A percentile compares a stretch with the other conserved stretches of the same genome.
Conservation (phyloP, 208 protist species). For the Spongospora subterranea region DNA sequence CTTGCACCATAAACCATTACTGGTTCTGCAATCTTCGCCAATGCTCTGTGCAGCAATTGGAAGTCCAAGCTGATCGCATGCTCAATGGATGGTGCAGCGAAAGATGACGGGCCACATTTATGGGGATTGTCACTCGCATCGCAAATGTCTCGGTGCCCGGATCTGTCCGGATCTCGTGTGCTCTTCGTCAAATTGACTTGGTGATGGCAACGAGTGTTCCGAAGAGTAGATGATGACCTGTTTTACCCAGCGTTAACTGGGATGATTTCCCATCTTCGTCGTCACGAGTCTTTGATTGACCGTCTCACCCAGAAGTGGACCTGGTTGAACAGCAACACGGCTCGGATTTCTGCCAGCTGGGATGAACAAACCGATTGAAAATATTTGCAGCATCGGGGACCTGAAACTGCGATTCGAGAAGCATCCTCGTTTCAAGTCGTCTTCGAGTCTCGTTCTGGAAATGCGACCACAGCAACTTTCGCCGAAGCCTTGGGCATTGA, state of each 20-base stretch:
- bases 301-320: background rate
- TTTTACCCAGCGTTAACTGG: constrained; percentile 1
- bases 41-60: constrained; percentile 22
- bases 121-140: background rate
- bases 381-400: constrained; percentile 52
- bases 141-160: background rate
- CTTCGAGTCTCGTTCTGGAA: background rate
- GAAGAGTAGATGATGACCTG: background rate
- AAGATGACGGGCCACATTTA: constrained; percentile 36
- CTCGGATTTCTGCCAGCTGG: background rate
- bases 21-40: background rate
- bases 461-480: background rate
- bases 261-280: constrained; percentile 39
- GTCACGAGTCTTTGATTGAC: background rate
- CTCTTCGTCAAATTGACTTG: constrained; percentile 30
- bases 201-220: background rate
- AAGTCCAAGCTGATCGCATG: constrained; percentile 32
- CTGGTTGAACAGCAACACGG: constrained; percentile 15
- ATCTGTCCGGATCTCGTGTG: constrained; percentile 26
- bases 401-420: background rate
- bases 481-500: constrained; percentile 11
- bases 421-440: background rate
- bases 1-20: too few species aligned
- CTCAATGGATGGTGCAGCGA: constrained; percentile 30
- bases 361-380: background rate